Evolutionary conservation across 345 rosid genomes (phyloP).

Genomic region (Citrus cavaleriei): DNA sequence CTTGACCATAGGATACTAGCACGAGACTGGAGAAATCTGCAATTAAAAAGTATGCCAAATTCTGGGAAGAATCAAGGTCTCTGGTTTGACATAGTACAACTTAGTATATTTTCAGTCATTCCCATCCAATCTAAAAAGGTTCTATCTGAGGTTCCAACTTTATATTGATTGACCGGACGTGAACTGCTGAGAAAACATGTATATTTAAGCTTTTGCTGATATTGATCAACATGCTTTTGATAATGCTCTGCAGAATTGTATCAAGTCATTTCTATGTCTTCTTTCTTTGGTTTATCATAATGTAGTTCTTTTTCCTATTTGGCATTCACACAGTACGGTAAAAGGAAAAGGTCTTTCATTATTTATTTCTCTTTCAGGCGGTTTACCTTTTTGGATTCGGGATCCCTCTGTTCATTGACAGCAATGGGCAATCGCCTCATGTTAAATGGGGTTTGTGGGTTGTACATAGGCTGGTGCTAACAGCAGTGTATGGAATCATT

Average conservation of each 20-base stretch:
- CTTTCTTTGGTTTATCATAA: background rate
- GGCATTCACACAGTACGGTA: background rate
- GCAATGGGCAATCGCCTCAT: constrained; percentile 38
- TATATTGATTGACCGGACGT: background rate
- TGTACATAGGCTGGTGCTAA: constrained; percentile 69
- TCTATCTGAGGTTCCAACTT: background rate
- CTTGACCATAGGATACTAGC: background rate
- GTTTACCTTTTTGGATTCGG: constrained; percentile 70
- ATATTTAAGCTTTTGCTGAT: background rate
- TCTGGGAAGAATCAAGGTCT: too few species aligned
- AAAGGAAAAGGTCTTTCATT: background rate
- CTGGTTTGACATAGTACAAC: too few species aligned
- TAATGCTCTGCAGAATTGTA: background rate
- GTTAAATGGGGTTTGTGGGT: constrained; percentile 87
- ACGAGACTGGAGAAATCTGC: background rate
- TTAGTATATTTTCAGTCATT: too few species aligned
- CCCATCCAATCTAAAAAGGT: too few species aligned
- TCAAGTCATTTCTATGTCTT: background rate
- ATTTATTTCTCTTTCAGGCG: constrained; percentile 43
- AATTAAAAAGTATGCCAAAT: too few species aligned
- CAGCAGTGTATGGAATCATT: constrained; percentile 68
- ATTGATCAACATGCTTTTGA: background rate
- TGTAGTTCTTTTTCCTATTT: background rate
- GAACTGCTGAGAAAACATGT: background rate
- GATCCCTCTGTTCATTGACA: constrained; percentile 73